Evolutionary conservation across 2,329 filamentous ascomycete species (phyloP), one percentile per base, ranked within the genome.

Genomic region (Coniochaeta sp.): DNA sequence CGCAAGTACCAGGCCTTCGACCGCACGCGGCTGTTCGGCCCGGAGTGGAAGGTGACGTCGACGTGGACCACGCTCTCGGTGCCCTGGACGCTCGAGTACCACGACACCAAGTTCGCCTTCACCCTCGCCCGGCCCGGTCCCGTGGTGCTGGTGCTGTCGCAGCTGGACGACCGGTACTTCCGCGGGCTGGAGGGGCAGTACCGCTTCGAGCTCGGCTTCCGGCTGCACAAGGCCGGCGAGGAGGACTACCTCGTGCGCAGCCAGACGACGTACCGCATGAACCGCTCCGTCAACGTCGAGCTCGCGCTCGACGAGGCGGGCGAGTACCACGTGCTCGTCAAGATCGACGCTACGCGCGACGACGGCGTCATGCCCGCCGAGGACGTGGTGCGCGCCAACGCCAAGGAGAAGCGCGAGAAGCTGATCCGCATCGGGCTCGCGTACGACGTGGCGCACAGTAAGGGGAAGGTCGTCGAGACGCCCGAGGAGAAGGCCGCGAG

Each of bases 151-250:
- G 81, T 85, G 0, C 74, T 88, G 1, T 83, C 83, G 5, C 84
- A 88, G 70, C 79, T 88, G 19, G 84, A 88, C 66, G 75, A 78
- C 34, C 76, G 85, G 24, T 88, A 87, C 68, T 88, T 85, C 68
- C 79, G 79, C 62, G 85, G 84, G 3, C 76, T 88, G 0, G 74
- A 81, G 36, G 85, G 85, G 9, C 81, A 86, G 67, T 88, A 87
- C 62, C 61, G 44, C 7, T 79, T 79, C 64, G 65, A 71, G n/a
- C 67, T 80, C 4, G 65, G 65, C 58, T 72, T 74, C 72, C 72
- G 77, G 14, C 62, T 80, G 7, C 76, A 80, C 63, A 63, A 62
- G 38, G 77, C 77, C 1, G 77, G 76, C 4, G 79, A 80, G 3
- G 81, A 85, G 61, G 82, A 85, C 64, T 86, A 85, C 62, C 79